These are phyloP conservation scores for Penicillium polonicum DNA, from an alignment of 2,329 filamentous ascomycete genomes.

Conservation along the genomic window DNA sequence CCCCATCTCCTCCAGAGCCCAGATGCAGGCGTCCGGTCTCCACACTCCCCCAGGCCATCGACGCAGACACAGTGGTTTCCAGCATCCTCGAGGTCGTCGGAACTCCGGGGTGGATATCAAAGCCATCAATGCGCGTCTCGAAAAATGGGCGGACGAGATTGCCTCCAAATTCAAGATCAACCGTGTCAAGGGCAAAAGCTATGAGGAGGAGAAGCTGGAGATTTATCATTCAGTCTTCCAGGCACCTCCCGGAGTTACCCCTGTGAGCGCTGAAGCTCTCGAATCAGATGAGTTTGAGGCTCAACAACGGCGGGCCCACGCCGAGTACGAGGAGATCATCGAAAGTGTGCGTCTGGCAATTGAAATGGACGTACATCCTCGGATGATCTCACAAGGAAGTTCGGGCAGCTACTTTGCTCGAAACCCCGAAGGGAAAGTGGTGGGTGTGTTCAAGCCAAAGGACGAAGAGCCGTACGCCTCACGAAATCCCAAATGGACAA, in stretches of 20 bases:
- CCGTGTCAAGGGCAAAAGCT: constrained; percentile 68
- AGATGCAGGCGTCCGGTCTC: constrained; percentile 49
- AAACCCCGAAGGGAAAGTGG: constrained; percentile 86
- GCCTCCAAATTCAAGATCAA: constrained; percentile 92
- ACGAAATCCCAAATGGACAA: constrained; percentile 98
- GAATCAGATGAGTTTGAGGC: constrained; percentile 60
- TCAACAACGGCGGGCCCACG: constrained; percentile 63
- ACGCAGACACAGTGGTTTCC: constrained; percentile 51
- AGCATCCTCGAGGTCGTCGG: constrained; percentile 57
- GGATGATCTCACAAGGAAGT: constrained; percentile 94
- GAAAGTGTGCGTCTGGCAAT: constrained; percentile 90
- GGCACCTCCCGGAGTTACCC: constrained; percentile 80
- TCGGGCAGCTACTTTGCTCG: constrained; percentile 97
- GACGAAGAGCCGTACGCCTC: constrained; percentile 98
- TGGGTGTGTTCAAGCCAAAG: constrained; percentile 98
- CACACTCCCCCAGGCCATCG: constrained; percentile 42
- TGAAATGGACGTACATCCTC: constrained; percentile 84
- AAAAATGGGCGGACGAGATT: constrained; percentile 97
- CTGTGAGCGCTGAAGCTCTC: constrained; percentile 72
- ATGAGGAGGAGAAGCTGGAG: constrained; percentile 83
- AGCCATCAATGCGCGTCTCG: constrained; percentile 91
- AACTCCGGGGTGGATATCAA: constrained; percentile 94
- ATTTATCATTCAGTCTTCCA: constrained; percentile 98
- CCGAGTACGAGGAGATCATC: constrained; percentile 82
- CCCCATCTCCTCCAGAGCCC: constrained; percentile 53